Evolutionary conservation across 1,284 basidiomycete genomes (phyloP), one percentile per base, ranked within the genome.

Genomic region (Porodaedalea pini): DNA sequence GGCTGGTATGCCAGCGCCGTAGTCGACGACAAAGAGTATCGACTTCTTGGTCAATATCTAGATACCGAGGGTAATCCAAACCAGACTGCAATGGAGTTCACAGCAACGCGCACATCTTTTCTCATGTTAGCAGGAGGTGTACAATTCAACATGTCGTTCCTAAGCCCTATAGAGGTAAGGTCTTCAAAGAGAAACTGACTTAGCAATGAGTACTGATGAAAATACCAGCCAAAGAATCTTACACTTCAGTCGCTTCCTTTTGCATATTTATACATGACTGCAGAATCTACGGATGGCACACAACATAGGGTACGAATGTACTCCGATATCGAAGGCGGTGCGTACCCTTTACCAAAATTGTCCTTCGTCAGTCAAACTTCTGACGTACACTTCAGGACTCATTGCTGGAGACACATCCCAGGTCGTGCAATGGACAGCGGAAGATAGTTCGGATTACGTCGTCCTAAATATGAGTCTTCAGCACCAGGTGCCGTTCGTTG

Each of bases 161-260:
- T 73, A 5, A 73, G 67, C 61, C 75, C 74, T 15, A 70, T 76
- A 13, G 74, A 76, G 66, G 74, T 75, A 44, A 10, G 37, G 11
- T 25, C 40, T 4, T 11, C 10, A n/a, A 34, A 34, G n/a, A 15
- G 13, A 17, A 17, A 21, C 8, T 41, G 19, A 8, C 29, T 10
- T 48, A 5, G 7, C 2, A 11, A 7, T 2, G 8, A 19, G 13
- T n/a, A 11, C 29, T 4, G 2, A 40, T 2, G n/a, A n/a, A 2
- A 10, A n/a, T 8, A 13, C 10, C 37, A 52, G 51, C 23, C 51
- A 25, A 52, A 25, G 13, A 68, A 73, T 55, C 54, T 66, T 47
- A 54, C 66, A 37, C 59, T 61, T 23, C 73, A 76, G 61, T 78
- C 75, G 2, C 60, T 76, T 13, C 62, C 64, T 23, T 63, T 65